phyloP scores from a whole-genome alignment of 2,329 filamentous ascomycete genomes.

The Talaromyces sp. region DNA sequence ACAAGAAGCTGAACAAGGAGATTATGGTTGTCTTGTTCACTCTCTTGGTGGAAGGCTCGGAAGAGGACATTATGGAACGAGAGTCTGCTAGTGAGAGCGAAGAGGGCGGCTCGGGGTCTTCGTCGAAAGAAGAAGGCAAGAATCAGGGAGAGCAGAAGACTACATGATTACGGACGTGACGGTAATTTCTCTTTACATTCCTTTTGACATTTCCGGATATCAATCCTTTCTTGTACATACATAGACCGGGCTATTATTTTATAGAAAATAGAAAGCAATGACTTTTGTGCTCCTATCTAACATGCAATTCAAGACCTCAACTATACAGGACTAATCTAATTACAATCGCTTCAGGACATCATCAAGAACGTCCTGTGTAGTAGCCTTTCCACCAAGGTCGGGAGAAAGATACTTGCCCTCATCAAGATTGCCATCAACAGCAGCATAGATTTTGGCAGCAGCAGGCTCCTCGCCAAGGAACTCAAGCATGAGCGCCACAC shows the following conservation, averaged over 20 bases:
- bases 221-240: neutral
- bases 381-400: conserved; percentile 83
- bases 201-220: neutral
- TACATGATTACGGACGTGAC: neutral
- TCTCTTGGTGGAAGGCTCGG: conserved; percentile 51
- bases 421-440: conserved; percentile 84
- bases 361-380: conserved; percentile 78
- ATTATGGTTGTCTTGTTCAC: conserved; percentile 81
- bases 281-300: conserved; percentile 1
- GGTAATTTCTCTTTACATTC: neutral
- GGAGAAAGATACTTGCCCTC: conserved; percentile 80
- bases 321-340: conserved; percentile 18
- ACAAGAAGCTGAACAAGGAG: conserved; percentile 66
- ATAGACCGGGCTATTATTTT: neutral
- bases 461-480: conserved; percentile 85
- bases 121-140: neutral
- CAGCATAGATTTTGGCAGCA: conserved; percentile 83
- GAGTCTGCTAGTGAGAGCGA: neutral
- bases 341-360: conserved; percentile 84
- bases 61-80: conserved; percentile 19
- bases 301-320: neutral
- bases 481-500: conserved; percentile 91
- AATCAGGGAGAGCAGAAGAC: neutral
- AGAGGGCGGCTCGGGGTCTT: neutral
- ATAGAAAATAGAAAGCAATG: neutral